These are phyloP conservation scores for Colletotrichum sp. DNA, from an alignment of 2,329 filamentous ascomycete genomes.

Conservation along the genomic window DNA sequence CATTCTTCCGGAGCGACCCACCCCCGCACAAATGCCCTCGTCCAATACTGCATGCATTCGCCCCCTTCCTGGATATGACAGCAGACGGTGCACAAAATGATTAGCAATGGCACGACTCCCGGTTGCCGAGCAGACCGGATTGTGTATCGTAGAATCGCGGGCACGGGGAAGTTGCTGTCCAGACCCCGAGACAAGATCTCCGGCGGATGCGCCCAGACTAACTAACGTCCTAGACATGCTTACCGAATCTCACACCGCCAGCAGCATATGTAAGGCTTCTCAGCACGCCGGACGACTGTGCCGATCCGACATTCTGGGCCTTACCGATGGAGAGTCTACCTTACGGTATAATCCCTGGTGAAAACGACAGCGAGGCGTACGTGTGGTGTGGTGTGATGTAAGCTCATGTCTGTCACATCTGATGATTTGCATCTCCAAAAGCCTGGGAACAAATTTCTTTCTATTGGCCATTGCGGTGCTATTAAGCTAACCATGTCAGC, in stretches of 20 bases:
- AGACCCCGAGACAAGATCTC: background rate
- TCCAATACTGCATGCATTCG: background rate
- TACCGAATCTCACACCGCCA: background rate
- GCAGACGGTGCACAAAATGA: background rate
- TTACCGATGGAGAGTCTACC: background rate
- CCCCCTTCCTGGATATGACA: background rate
- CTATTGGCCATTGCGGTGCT: background rate
- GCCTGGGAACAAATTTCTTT: background rate
- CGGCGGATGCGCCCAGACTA: background rate
- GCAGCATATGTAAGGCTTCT: background rate
- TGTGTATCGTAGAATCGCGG: background rate
- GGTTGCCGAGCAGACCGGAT: background rate
- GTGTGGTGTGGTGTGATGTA: background rate
- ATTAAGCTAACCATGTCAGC: background rate
- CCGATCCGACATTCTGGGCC: background rate
- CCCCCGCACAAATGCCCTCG: background rate
- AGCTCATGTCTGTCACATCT: background rate
- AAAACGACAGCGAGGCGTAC: background rate
- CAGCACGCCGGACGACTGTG: too few relatives aligned
- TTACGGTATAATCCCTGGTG: background rate
- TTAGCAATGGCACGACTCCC: background rate
- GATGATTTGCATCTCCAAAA: background rate
- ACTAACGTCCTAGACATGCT: background rate
- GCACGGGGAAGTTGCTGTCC: background rate
- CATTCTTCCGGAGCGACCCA: background rate